phyloP scores from a whole-genome alignment of 1,139 yeast genomes.

The Yamadazyma buinensis region DNA sequence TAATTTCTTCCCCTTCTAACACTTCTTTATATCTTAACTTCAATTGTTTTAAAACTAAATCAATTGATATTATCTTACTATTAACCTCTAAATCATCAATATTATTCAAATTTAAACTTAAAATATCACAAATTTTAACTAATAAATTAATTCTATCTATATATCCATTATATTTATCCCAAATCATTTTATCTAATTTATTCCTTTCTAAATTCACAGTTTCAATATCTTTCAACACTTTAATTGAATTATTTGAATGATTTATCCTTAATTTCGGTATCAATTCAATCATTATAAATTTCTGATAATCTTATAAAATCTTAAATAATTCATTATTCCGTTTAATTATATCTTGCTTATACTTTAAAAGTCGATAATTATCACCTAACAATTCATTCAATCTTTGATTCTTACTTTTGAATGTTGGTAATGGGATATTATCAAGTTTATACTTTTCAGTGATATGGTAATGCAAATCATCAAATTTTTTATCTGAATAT shows the following conservation, averaged over 20 bases:
- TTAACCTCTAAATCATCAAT: conserved; percentile 10
- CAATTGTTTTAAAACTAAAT: too few relatives aligned
- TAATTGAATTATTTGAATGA: conserved; percentile 6
- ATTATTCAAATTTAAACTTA: conserved; percentile 9
- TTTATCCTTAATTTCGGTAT: conserved; percentile 28
- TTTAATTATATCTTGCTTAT: conserved; percentile 17
- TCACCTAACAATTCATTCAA: conserved; percentile 22
- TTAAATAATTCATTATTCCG: conserved; percentile 22
- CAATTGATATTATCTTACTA: conserved; percentile 9
- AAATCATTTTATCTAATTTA: conserved; percentile 10
- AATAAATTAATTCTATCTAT: conserved; percentile 12
- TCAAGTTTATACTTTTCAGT: conserved; percentile 14
- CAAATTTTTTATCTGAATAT: conserved; percentile 4
- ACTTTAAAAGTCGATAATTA: conserved; percentile 20
- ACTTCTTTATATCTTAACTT: too few relatives aligned
- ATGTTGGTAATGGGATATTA: too few relatives aligned
- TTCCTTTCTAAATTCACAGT: conserved; percentile 13
- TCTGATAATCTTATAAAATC: conserved; percentile 27
- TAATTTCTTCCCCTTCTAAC: too few relatives aligned
- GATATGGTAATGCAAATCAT: conserved; percentile 17
- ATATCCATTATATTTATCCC: conserved; percentile 16
- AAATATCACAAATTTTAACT: conserved; percentile 9
- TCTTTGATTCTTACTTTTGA: conserved; percentile 12
- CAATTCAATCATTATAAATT: conserved; percentile 21
- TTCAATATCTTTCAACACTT: conserved; percentile 8